Percentiles rank a stretch among this genome's conserved stretches.
Conservation (phyloP, 2,329 filamentous ascomycete genomes). For the Aaosphaeria arxii region DNA sequence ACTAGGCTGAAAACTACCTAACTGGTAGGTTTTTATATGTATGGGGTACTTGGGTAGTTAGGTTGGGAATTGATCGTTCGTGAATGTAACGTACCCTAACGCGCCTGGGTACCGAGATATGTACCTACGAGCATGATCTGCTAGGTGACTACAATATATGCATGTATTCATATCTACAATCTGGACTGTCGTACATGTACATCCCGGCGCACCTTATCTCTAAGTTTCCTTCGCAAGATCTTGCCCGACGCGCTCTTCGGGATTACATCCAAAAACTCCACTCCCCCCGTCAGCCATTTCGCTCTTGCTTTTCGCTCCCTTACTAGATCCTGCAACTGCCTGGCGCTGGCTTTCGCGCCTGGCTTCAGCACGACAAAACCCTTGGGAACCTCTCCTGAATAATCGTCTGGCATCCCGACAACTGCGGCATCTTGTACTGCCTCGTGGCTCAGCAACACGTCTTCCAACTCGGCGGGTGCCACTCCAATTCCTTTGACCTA, state of each 20-base stretch:
- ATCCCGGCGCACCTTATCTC: slow-evolving; percentile 52
- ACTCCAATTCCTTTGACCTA: slow-evolving; percentile 56
- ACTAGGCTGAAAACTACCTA: no score
- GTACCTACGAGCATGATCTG: no score
- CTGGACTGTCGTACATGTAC: no score
- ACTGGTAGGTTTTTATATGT: no score
- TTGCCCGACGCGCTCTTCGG: slow-evolving; percentile 63
- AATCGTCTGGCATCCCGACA: slow-evolving; percentile 52
- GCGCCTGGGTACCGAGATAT: no score
- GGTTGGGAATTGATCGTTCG: no score
- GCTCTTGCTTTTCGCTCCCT: slow-evolving; percentile 45
- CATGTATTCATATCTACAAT: no score
- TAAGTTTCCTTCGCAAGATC: slow-evolving; percentile 61
- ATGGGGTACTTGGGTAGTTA: no score
- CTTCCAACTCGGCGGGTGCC: slow-evolving; percentile 63
- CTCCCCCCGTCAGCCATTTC: slow-evolving; percentile 43
- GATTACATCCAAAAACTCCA: slow-evolving; percentile 43
- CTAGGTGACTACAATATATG: no score
- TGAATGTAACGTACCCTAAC: no score
- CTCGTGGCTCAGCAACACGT: slow-evolving; percentile 55
- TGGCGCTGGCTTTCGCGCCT: slow-evolving; percentile 21
- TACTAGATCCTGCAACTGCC: slow-evolving; percentile 43
- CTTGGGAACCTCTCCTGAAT: slow-evolving; percentile 47
- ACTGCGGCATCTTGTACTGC: slow-evolving; percentile 58
- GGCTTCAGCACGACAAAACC: slow-evolving; percentile 43